phyloP scores from a whole-genome alignment of 1,139 yeast species.

The Yamadazyma aaseri region DNA sequence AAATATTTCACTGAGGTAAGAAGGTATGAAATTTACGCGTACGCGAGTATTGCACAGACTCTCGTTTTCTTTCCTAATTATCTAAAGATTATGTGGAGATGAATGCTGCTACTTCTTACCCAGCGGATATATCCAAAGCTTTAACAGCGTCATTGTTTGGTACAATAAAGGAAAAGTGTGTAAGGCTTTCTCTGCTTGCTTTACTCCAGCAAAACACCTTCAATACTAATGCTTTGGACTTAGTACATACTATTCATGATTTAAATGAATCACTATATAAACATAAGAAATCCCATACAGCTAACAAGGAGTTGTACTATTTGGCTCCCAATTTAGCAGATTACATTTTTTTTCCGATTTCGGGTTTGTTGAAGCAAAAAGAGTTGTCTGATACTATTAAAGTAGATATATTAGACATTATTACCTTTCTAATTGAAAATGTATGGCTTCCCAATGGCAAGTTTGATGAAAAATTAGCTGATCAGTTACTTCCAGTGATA shows the following conservation, averaged over 20 bases:
- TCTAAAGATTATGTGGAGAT: not conserved
- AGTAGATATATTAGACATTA: constrained; percentile 24
- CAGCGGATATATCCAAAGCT: constrained; percentile 2
- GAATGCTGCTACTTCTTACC: not conserved
- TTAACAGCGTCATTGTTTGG: constrained; percentile 32
- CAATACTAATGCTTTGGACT: constrained; percentile 13
- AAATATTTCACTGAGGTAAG: constrained; percentile 5
- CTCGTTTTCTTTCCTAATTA: not conserved
- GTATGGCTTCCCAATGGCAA: constrained; percentile 34
- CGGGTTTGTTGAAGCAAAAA: constrained; percentile 31
- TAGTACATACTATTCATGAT: constrained; percentile 12
- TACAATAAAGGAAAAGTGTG: constrained; percentile 34
- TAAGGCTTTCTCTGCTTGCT: constrained; percentile 26
- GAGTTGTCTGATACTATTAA: constrained; percentile 21
- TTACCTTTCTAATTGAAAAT: constrained; percentile 27
- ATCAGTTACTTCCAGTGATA: constrained; percentile 37
- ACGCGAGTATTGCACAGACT: constrained; percentile 2
- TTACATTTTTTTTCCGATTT: constrained; percentile 42
- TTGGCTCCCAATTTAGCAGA: constrained; percentile 38
- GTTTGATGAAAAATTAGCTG: constrained; percentile 21
- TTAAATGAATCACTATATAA: constrained; percentile 14
- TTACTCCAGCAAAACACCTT: constrained; percentile 16
- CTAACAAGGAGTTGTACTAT: constrained; percentile 18
- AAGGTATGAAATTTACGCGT: constrained; percentile 5
- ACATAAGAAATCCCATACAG: constrained; percentile 17